Conservation (phyloP, 148 eudicot species). For the Rhododendron henanense region DNA sequence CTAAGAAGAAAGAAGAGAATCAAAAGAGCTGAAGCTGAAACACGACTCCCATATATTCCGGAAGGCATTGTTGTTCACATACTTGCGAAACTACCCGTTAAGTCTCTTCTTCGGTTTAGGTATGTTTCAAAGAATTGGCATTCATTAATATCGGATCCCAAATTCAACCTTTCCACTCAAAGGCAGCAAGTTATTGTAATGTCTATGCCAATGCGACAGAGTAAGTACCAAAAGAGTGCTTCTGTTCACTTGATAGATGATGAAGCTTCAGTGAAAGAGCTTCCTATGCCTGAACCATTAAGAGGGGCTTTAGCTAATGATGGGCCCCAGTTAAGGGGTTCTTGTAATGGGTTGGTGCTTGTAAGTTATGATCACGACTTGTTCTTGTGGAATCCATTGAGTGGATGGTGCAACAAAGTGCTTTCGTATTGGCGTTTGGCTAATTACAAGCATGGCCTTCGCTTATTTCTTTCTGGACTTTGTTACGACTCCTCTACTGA, state of each 20-base stretch:
- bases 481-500: not conserved
- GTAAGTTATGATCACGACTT: not conserved
- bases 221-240: no score
- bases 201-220: not conserved
- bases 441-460: no score
- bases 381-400: not conserved
- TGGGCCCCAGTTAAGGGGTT: not conserved
- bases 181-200: not conserved
- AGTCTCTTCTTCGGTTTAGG: not conserved
- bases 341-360: not conserved
- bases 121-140: not conserved
- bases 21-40: no score
- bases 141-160: not conserved
- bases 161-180: not conserved
- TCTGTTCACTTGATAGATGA: not conserved
- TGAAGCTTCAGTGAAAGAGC: not conserved
- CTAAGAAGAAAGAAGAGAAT: no score
- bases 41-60: not conserved
- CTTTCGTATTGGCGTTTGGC: not conserved
- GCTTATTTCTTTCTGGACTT: not conserved
- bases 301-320: not conserved
- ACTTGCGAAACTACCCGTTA: not conserved
- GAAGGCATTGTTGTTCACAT: not conserved
- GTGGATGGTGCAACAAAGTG: not conserved
- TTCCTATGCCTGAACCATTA: not conserved